Evolutionary conservation across 2,329 filamentous ascomycete species (phyloP).

Genomic region (Leptodontidium sp.): DNA sequence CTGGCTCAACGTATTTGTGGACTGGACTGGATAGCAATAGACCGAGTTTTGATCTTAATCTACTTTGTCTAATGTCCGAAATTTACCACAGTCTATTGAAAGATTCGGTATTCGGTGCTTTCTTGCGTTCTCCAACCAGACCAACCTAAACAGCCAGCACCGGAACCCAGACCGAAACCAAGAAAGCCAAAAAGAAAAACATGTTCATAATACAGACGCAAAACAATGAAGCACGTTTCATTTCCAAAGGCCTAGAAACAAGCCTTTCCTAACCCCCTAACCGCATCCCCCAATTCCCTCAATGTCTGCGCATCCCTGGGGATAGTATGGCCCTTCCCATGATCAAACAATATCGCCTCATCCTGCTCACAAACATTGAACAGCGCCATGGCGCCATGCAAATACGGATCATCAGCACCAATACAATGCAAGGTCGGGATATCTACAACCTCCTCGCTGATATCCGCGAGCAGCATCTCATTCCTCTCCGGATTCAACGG

Average conservation of each 20-base stretch:
- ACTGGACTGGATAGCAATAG: no score
- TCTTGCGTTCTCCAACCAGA: no score
- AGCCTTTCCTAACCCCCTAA: slow-evolving; percentile 28
- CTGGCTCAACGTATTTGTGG: no score
- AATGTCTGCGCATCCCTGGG: slow-evolving; percentile 56
- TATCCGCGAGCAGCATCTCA: slow-evolving; percentile 57
- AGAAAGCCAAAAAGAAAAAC: no score
- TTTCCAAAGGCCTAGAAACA: slow-evolving; percentile 7
- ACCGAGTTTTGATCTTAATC: no score
- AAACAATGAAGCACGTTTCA: background rate
- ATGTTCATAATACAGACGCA: no score
- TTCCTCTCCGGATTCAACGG: slow-evolving; percentile 55
- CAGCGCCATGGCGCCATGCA: slow-evolving; percentile 66
- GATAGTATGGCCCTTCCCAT: slow-evolving; percentile 70
- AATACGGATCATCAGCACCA: slow-evolving; percentile 65
- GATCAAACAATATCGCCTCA: slow-evolving; percentile 67
- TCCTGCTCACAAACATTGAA: slow-evolving; percentile 69
- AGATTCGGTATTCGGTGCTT: no score
- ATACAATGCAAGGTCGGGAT: slow-evolving; percentile 62
- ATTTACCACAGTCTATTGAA: no score
- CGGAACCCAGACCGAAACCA: no score
- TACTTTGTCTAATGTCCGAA: no score
- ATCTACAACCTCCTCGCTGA: slow-evolving; percentile 58
- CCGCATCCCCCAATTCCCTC: slow-evolving; percentile 44
- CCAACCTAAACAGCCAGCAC: no score